A percentile compares a stretch with the other conserved stretches of the same genome.
These are phyloP conservation scores for Beauveria asiatica DNA, from an alignment of 2,329 filamentous ascomycete genomes.

Conservation along the genomic window DNA sequence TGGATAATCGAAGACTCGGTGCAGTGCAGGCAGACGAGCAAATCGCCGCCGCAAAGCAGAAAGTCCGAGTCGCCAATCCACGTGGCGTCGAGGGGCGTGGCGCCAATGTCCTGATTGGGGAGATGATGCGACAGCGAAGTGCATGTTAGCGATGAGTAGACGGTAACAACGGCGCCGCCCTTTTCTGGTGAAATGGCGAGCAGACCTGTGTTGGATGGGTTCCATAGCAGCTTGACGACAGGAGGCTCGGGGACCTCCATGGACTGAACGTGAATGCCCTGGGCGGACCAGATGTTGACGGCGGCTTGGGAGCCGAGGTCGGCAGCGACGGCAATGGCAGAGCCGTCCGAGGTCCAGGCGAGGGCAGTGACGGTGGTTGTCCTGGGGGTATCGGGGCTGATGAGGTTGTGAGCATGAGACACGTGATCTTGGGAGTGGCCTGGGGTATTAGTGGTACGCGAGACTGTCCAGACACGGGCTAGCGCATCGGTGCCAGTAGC, in stretches of 20 bases:
- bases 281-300: slow-evolving; percentile 47
- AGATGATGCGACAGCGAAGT: slow-evolving; percentile 41
- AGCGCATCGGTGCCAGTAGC: slow-evolving; percentile 62
- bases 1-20: slow-evolving; percentile 37
- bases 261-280: slow-evolving; percentile 42
- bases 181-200: slow-evolving; percentile 49
- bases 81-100: slow-evolving; percentile 46
- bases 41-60: slow-evolving; percentile 48
- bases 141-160: slow-evolving; percentile 38
- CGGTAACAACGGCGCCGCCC: slow-evolving; percentile 44
- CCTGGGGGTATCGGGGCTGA: slow-evolving; percentile 44
- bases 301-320: slow-evolving; percentile 43
- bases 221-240: slow-evolving; percentile 54
- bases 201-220: slow-evolving; percentile 44
- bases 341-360: slow-evolving; percentile 51
- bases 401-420: slow-evolving; percentile 32
- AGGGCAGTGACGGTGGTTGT: slow-evolving; percentile 49
- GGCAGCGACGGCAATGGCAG: slow-evolving; percentile 48
- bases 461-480: slow-evolving; percentile 59
- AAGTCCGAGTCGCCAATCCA: slow-evolving; percentile 54
- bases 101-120: slow-evolving; percentile 39
- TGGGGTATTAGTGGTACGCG: slow-evolving; percentile 27
- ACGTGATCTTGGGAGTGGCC: slow-evolving; percentile 30
- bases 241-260: slow-evolving; percentile 53
- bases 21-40: slow-evolving; percentile 41